These are phyloP conservation scores for Madurella mycetomatis DNA, from an alignment of 2,329 filamentous ascomycete genomes.

Conservation along the genomic window DNA sequence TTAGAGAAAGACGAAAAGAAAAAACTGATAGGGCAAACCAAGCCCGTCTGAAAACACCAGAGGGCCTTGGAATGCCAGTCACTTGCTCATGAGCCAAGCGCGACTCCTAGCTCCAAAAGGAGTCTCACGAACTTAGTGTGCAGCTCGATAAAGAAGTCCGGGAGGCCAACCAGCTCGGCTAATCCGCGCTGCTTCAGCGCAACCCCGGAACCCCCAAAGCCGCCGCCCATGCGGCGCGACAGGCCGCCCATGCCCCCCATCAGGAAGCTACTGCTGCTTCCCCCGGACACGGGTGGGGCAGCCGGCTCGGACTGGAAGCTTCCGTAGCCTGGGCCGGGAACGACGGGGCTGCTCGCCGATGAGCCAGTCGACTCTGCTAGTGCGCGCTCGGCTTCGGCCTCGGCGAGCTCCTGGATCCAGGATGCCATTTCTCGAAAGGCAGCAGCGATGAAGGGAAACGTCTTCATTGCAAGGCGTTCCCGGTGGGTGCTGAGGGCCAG, in stretches of 20 bases:
- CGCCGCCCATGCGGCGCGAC: slow-evolving; percentile 54
- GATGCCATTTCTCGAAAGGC: slow-evolving; percentile 61
- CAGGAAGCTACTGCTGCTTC: slow-evolving; percentile 52
- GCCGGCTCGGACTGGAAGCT: slow-evolving; percentile 30
- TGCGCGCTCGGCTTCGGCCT: slow-evolving; percentile 56
- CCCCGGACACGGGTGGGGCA: slow-evolving; percentile 22
- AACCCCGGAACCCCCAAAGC: slow-evolving; percentile 49
- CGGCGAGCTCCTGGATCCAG: slow-evolving; percentile 63
- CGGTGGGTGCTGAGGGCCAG: slow-evolving; percentile 62
- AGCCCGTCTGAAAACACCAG: too few species aligned
- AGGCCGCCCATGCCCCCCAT: slow-evolving; percentile 51
- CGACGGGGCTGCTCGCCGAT: slow-evolving; percentile 34
- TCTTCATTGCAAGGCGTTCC: slow-evolving; percentile 61
- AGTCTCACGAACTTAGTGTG: slow-evolving; percentile 61
- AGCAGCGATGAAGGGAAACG: slow-evolving; percentile 57
- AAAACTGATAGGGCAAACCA: background rate
- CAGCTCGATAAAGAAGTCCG: slow-evolving; percentile 65
- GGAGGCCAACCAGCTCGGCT: slow-evolving; percentile 61
- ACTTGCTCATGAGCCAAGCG: slow-evolving; percentile 42
- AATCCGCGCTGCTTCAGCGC: slow-evolving; percentile 56
- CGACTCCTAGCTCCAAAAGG: slow-evolving; percentile 54
- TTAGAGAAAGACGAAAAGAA: background rate
- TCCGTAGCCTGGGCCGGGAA: slow-evolving; percentile 40
- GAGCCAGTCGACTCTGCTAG: slow-evolving; percentile 37
- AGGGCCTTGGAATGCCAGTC: background rate